phyloP scores from a whole-genome alignment of 768 basidiomycete species.

The Cubamyces sp. region DNA sequence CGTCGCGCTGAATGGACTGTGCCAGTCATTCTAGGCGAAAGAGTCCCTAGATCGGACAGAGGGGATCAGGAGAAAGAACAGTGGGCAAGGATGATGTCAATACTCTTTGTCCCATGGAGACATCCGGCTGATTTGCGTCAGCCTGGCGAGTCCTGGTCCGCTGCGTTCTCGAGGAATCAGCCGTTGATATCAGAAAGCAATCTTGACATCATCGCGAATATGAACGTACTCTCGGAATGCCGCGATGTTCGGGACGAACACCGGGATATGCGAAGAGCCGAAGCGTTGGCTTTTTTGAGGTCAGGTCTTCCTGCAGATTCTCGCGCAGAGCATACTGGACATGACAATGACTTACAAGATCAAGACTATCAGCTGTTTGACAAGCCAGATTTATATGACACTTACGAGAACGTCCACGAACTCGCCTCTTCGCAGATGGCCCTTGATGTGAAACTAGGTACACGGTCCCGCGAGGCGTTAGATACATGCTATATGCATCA shows the following conservation, averaged over 20 bases:
- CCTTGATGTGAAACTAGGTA: no score
- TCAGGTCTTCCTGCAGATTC: no score
- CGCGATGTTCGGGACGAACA: background rate
- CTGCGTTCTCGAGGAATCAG: background rate
- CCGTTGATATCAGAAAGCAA: no score
- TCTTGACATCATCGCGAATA: background rate
- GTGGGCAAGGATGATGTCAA: background rate
- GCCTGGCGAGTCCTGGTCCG: background rate
- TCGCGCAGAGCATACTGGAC: background rate
- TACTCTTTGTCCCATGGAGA: background rate
- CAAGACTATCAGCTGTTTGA: no score
- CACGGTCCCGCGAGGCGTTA: no score
- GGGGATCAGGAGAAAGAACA: background rate
- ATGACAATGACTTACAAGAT: no score
- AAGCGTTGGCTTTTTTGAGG: no score
- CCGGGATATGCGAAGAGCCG: background rate
- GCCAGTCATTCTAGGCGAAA: conserved; percentile 13
- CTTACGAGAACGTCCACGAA: no score
- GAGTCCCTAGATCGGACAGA: conserved; percentile 5
- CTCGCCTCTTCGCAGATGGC: no score
- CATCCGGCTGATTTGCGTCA: background rate
- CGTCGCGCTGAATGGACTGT: background rate
- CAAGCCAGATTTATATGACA: no score
- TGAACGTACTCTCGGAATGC: background rate
- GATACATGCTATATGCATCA: no score